phyloP scores from a whole-genome alignment of 371 early-diverging fungal genomes.

The Mucor piriformis region DNA sequence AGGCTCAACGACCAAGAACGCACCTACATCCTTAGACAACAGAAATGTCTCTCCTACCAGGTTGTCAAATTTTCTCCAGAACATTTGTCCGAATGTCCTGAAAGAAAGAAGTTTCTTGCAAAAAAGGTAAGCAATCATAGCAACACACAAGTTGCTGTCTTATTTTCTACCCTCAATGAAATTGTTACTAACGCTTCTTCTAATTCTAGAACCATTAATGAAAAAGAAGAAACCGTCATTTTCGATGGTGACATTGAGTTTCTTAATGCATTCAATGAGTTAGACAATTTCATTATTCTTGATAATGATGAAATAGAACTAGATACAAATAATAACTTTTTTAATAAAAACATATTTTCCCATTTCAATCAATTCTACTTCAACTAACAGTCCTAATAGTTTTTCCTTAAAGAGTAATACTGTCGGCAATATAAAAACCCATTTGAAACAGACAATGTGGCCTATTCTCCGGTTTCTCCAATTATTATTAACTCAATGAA shows the following conservation, averaged over 20 bases:
- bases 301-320: not conserved
- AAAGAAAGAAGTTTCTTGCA: not conserved
- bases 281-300: not conserved
- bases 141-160: not conserved
- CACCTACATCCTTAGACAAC: not conserved
- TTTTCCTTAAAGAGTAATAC: too few relatives aligned
- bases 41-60: not conserved
- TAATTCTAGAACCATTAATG: not conserved
- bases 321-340: too few relatives aligned
- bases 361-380: not conserved
- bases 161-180: not conserved
- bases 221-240: not conserved
- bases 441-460: too few relatives aligned
- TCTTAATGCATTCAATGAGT: not conserved
- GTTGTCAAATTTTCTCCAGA: not conserved
- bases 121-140: not conserved
- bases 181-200: not conserved
- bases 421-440: too few relatives aligned
- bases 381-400: conserved; percentile 3
- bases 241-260: not conserved
- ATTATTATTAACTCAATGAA: too few relatives aligned
- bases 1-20: not conserved
- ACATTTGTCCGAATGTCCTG: not conserved
- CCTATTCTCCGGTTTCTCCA: too few relatives aligned
- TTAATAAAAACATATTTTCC: too few relatives aligned